Evolutionary conservation across 106 monocot genomes (phyloP).

Genomic region (Gastrodia elata): DNA sequence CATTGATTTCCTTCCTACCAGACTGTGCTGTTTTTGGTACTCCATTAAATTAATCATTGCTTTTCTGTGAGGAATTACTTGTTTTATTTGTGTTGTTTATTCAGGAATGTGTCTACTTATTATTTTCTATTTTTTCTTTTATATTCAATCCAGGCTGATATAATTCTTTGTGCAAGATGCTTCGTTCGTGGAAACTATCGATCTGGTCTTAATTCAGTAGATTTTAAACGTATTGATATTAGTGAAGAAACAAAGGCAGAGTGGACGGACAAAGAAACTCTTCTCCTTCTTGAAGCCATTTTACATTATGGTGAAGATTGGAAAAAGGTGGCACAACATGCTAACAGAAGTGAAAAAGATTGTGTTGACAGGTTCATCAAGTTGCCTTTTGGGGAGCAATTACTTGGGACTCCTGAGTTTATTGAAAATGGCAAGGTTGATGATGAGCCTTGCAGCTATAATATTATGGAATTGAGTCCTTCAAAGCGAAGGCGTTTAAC

Average conservation of each 20-base stretch:
- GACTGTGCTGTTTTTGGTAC: not conserved
- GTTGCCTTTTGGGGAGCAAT: constrained; percentile 90
- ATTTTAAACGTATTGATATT: constrained; percentile 84
- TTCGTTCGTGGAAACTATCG: constrained; percentile 72
- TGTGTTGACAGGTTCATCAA: constrained; percentile 77
- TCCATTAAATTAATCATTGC: not conserved
- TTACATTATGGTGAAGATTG: constrained; percentile 87
- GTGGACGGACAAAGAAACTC: constrained; percentile 98
- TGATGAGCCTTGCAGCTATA: constrained; percentile 14
- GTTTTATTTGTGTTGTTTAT: not conserved
- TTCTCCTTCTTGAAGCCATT: constrained; percentile 86
- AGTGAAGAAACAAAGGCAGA: constrained; percentile 60
- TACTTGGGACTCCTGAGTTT: constrained; percentile 31
- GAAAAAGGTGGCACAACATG: constrained; percentile 89
- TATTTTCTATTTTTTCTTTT: not conserved
- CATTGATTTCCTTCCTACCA: not conserved
- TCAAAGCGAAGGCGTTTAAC: constrained; percentile 46
- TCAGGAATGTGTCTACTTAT: not conserved
- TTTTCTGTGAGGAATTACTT: not conserved
- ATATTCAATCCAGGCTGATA: constrained; percentile 36
- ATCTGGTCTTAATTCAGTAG: constrained; percentile 65
- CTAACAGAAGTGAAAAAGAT: constrained; percentile 68
- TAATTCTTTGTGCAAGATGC: constrained; percentile 77
- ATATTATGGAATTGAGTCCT: constrained; percentile 6
- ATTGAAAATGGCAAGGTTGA: constrained; percentile 12